Evolutionary conservation across 73 alveolate genomes (phyloP).

Genomic region (Stentor roeselii): DNA sequence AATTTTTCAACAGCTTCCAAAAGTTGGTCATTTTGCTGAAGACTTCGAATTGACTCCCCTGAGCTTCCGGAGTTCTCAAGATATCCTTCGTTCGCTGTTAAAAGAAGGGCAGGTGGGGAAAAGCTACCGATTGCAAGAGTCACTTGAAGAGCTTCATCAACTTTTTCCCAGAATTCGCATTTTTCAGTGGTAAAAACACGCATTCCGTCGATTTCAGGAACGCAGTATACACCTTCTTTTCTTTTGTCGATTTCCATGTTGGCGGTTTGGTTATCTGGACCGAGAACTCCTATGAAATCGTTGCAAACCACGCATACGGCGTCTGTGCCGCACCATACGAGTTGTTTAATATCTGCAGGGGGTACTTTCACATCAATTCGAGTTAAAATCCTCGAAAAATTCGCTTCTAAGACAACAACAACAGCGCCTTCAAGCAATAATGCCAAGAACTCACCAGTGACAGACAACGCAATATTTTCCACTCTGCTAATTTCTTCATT

Average conservation of each 20-base stretch:
- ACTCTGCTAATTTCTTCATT: background rate
- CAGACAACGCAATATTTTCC: background rate
- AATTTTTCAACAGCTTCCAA: background rate
- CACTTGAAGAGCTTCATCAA: background rate
- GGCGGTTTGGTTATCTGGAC: conserved; percentile 29
- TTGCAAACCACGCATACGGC: conserved; percentile 32
- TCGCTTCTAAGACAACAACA: background rate
- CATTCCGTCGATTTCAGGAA: too few species aligned
- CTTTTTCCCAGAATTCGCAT: background rate
- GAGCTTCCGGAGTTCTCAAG: background rate
- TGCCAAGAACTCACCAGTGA: background rate
- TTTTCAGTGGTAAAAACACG: background rate
- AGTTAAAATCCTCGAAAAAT: background rate
- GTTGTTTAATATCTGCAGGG: background rate
- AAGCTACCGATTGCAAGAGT: background rate
- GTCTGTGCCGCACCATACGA: conserved; percentile 58
- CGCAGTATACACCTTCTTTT: too few species aligned
- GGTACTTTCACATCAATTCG: background rate
- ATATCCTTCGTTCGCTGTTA: background rate
- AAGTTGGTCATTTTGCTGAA: background rate
- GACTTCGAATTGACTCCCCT: background rate
- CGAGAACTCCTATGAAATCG: conserved; percentile 32
- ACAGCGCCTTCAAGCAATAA: background rate
- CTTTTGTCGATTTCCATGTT: too few species aligned
- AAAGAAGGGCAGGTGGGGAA: background rate